Conservation (phyloP, 2,329 filamentous ascomycete species). For the Colletotrichum sp. region DNA sequence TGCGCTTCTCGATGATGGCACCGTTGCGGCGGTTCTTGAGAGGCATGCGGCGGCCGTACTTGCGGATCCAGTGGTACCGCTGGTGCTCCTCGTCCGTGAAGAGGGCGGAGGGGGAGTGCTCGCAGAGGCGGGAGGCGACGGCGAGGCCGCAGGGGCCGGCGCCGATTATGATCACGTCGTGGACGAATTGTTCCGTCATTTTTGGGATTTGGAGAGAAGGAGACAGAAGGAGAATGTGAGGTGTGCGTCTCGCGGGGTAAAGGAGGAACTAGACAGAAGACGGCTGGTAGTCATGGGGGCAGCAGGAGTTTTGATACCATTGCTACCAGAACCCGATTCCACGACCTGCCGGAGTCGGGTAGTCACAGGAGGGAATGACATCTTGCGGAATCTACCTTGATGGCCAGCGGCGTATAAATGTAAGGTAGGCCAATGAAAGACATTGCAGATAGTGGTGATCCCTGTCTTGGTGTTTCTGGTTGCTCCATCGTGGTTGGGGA, state of each 20-base stretch:
- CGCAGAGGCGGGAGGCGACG: constrained; percentile 73
- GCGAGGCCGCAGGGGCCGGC: constrained; percentile 79
- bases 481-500: constrained; percentile 1
- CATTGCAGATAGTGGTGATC: background rate
- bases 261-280: background rate
- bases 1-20: constrained; percentile 25
- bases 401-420: background rate
- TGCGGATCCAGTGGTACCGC: constrained; percentile 79
- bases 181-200: constrained; percentile 33
- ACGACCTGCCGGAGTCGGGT: background rate
- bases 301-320: background rate
- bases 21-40: constrained; percentile 58
- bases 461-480: constrained; percentile 13
- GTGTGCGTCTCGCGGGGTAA: background rate
- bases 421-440: background rate
- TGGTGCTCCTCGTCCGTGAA: constrained; percentile 86
- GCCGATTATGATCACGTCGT: constrained; percentile 76
- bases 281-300: background rate
- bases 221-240: background rate
- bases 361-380: background rate
- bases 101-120: constrained; percentile 76
- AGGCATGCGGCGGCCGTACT: constrained; percentile 64
- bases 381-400: constrained; percentile 7
- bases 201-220: background rate
- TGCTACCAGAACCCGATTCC: background rate